Conservation (phyloP, 306 rosid genomes). For the Benincasa hispida region DNA sequence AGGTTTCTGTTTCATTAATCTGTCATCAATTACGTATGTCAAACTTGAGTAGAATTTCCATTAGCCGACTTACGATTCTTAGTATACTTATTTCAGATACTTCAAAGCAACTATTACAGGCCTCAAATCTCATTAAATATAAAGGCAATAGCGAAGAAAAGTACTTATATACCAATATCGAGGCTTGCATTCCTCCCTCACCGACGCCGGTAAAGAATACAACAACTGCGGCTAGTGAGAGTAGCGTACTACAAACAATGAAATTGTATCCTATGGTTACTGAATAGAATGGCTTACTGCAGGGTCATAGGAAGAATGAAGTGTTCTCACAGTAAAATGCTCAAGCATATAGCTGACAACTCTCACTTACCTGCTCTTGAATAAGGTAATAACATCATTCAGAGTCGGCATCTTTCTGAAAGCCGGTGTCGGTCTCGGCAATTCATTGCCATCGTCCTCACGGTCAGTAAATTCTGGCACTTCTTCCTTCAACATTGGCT, state of each 20-base stretch:
- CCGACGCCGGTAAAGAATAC: constrained; percentile 61
- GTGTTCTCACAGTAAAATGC: background rate
- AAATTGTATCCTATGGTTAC: background rate
- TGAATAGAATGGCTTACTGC: background rate
- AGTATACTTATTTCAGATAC: background rate
- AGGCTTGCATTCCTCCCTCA: constrained; percentile 56
- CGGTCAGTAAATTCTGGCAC: background rate
- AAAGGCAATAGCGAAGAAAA: background rate
- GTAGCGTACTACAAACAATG: constrained; percentile 44
- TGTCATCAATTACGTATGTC: background rate
- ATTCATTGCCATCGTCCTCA: constrained; percentile 8
- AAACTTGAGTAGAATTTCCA: background rate
- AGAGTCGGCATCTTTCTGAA: constrained; percentile 42
- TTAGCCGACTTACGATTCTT: background rate
- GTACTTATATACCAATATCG: constrained; percentile 40
- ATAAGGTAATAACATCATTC: constrained; percentile 31
- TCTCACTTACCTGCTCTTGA: constrained; percentile 42
- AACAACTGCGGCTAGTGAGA: constrained; percentile 61
- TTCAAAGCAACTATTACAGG: background rate
- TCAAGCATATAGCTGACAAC: background rate
- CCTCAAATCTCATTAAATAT: background rate
- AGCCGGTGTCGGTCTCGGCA: constrained; percentile 1
- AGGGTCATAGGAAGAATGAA: background rate
- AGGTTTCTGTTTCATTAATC: background rate
- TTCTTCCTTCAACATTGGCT: constrained; percentile 46